Conservation (phyloP, 2,329 filamentous ascomycete genomes). For the Fusarium subglutinans region DNA sequence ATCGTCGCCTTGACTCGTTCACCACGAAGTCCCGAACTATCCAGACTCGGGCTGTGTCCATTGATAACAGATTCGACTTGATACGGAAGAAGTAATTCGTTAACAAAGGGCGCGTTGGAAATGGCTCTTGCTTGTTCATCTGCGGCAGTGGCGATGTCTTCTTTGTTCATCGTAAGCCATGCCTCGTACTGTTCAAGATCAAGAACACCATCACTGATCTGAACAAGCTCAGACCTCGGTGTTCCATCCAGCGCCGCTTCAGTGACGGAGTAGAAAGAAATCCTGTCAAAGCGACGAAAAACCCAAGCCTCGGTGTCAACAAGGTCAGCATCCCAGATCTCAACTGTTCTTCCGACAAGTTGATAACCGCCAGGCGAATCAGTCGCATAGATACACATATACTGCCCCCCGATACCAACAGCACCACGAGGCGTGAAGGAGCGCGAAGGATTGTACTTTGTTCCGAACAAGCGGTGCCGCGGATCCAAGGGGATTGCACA, state of each 20-base stretch:
- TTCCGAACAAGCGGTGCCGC: slow-evolving; percentile 48
- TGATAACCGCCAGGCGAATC: slow-evolving; percentile 52
- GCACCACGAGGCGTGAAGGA: slow-evolving; percentile 49
- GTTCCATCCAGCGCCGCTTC: slow-evolving; percentile 43
- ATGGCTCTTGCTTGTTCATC: slow-evolving; percentile 41
- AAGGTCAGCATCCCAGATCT: slow-evolving; percentile 45
- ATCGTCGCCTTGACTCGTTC: slow-evolving; percentile 45
- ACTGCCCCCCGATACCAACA: slow-evolving; percentile 50
- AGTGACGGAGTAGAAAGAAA: slow-evolving; percentile 45
- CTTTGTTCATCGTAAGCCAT: slow-evolving; percentile 45
- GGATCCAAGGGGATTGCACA: slow-evolving; percentile 49
- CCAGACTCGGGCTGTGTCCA: not conserved
- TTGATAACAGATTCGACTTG: slow-evolving; percentile 14
- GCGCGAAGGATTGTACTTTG: slow-evolving; percentile 51
- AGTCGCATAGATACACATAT: slow-evolving; percentile 52
- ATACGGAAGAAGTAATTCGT: slow-evolving; percentile 43
- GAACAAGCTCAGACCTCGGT: slow-evolving; percentile 38
- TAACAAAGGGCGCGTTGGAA: slow-evolving; percentile 41
- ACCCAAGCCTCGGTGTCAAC: slow-evolving; percentile 35
- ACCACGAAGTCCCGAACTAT: slow-evolving; percentile 18
- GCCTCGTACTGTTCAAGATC: slow-evolving; percentile 46
- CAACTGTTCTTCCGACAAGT: slow-evolving; percentile 48
- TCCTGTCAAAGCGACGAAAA: slow-evolving; percentile 47
- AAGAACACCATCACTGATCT: slow-evolving; percentile 40
- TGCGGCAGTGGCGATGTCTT: slow-evolving; percentile 34